Conservation (phyloP, 1,139 yeast genomes). For the Casaregolazyma suthepensis region DNA sequence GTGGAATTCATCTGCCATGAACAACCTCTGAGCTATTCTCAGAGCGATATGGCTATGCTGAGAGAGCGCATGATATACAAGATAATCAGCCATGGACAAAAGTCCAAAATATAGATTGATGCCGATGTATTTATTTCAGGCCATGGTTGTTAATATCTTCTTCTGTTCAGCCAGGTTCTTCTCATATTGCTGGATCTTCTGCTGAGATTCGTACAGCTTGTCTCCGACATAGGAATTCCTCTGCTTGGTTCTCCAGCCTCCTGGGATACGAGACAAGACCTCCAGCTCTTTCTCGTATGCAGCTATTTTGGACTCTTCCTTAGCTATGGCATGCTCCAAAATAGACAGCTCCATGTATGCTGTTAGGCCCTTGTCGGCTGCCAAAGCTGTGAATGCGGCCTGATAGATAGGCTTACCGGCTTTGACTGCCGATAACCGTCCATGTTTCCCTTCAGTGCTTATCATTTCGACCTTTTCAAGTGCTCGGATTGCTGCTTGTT, state of each 20-base stretch:
- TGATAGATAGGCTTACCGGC: constrained; percentile 83
- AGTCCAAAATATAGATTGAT: background rate
- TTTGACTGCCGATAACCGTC: constrained; percentile 56
- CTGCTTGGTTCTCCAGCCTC: constrained; percentile 45
- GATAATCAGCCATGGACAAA: constrained; percentile 16
- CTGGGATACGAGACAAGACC: constrained; percentile 45
- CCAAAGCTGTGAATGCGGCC: constrained; percentile 70
- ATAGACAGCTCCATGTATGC: constrained; percentile 62
- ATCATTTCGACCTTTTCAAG: constrained; percentile 78
- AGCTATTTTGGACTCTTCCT: constrained; percentile 59
- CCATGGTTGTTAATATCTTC: constrained; percentile 13
- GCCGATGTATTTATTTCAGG: background rate
- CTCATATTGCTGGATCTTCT: constrained; percentile 42
- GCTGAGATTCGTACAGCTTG: constrained; percentile 48
- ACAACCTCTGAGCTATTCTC: constrained; percentile 50
- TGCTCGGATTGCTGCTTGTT: constrained; percentile 50
- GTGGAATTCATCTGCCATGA: constrained; percentile 51
- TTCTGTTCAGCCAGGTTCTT: constrained; percentile 22
- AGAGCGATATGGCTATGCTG: constrained; percentile 62
- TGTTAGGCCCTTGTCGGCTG: constrained; percentile 50
- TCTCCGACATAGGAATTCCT: constrained; percentile 60
- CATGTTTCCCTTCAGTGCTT: constrained; percentile 62
- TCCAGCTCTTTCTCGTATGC: constrained; percentile 66
- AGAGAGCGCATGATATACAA: constrained; percentile 67
- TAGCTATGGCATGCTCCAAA: constrained; percentile 45